Base-by-base conservation (phyloP, 805 yeast genomes). In the Saccharomycopsis selenospora region DNA sequence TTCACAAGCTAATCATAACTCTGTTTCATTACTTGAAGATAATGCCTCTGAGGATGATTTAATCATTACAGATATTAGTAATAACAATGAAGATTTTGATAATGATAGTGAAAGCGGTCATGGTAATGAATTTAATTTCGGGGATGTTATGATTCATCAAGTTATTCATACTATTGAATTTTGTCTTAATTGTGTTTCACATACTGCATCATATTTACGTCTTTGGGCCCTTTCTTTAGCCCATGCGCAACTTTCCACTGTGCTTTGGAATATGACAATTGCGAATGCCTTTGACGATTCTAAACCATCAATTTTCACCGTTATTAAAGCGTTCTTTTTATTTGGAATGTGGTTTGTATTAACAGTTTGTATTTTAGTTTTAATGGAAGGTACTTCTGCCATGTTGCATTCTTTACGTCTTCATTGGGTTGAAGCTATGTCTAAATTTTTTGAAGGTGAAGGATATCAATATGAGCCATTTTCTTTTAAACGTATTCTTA, bases 361-460 rank as follows among this genome's bases (percentile, higher is more conserved):
- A 56, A 82, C 89, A 0, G 82, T 80, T 33, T 73, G 79, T 56
- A 79, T 83, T 38, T 67, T 83, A 60, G 89, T 83, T 43, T 69
- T 80, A 43, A 83, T 83, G 90, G 90, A 83, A 66, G 90, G 90
- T 49, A 83, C 89, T 0, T 80, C 87, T n/a, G 89, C 89, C 18
- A 83, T 83, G 90, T 69, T 83, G 59, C 90, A 83, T 62, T 76
- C 85, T 13, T 71, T 83, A 58, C 75, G 90, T 66, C 69, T 83
- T 57, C 90, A 83, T 60, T 83, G 90, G 90, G 89, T 83, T 47
- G 90, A 83, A 60, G 77, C 86, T 30, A 83, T 83, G 90, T 79
- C 86, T 41, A 83, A 83, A 63, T 82, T 79, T 61, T 83, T 83
- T 55, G 82, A 79, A 59, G 90, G 90, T 60, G 88, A 82, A 59